Evolutionary conservation across 345 rosid genomes (phyloP).

Genomic region (Capsella bursapastoris): DNA sequence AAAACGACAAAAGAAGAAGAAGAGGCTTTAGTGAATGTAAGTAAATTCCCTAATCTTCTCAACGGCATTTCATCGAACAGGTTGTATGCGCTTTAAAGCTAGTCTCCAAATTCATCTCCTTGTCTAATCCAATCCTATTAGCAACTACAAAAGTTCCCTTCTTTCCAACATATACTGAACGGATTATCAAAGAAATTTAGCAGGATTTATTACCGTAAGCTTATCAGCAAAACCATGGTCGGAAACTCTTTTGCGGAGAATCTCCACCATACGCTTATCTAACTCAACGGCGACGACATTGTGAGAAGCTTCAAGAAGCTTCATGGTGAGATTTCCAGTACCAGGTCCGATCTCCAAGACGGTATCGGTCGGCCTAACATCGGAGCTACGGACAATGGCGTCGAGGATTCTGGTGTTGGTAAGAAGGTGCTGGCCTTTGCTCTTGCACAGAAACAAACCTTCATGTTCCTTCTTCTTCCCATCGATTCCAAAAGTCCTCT

Average conservation of each 20-base stretch:
- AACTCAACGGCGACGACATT: constrained; percentile 76
- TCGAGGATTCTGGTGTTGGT: constrained; percentile 79
- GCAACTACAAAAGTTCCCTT: background rate
- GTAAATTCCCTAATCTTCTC: constrained; percentile 8
- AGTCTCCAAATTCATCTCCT: background rate
- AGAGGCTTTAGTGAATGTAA: background rate
- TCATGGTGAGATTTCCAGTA: constrained; percentile 89
- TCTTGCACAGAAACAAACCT: constrained; percentile 57
- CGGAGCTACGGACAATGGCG: constrained; percentile 64
- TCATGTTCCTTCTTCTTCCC: constrained; percentile 43
- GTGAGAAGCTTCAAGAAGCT: constrained; percentile 64
- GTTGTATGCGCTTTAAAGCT: constrained; percentile 2
- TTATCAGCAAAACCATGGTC: constrained; percentile 49
- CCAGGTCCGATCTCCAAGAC: constrained; percentile 93
- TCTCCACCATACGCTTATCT: constrained; percentile 79
- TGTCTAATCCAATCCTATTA: background rate
- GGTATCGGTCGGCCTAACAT: constrained; percentile 58
- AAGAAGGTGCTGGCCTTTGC: constrained; percentile 95
- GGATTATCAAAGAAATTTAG: background rate
- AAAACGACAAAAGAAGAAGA: background rate
- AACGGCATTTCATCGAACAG: constrained; percentile 61
- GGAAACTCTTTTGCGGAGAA: constrained; percentile 60
- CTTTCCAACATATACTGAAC: too few species aligned
- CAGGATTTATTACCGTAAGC: constrained; percentile 56
- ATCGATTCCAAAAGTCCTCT: background rate